Percentiles rank a stretch among this genome's conserved stretches.
Conservation (phyloP, 2,329 filamentous ascomycete species). For the Onygena corvina region DNA sequence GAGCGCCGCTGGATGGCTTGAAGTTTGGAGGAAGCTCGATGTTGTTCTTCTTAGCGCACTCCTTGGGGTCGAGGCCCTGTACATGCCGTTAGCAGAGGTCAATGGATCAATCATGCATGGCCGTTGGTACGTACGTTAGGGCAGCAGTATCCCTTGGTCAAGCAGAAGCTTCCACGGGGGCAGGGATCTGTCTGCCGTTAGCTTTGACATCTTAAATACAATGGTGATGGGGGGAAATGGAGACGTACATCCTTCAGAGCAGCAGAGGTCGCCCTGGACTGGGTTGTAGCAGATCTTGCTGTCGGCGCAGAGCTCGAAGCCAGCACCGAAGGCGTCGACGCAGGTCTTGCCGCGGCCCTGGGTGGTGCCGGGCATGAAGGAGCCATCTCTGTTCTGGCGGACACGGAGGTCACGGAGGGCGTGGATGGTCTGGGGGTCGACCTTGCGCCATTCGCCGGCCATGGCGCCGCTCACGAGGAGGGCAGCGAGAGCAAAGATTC, state of each 20-base stretch:
- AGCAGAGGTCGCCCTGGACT: slow-evolving; percentile 17
- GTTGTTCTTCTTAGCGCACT: slow-evolving; percentile 13
- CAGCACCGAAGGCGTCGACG: slow-evolving; percentile 14
- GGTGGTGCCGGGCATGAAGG: slow-evolving; percentile 12
- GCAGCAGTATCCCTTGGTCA: slow-evolving; percentile 16
- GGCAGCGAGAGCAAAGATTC: slow-evolving; percentile 8
- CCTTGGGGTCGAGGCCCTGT: slow-evolving; percentile 11
- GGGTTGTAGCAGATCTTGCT: slow-evolving; percentile 15
- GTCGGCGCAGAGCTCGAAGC: slow-evolving; percentile 13
- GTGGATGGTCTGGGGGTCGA: slow-evolving; percentile 1
- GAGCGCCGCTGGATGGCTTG: not conserved
- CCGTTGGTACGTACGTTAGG: slow-evolving; percentile 11
- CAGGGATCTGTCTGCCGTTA: slow-evolving; percentile 14
- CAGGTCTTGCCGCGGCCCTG: slow-evolving; percentile 11
- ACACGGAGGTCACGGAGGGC: not conserved
- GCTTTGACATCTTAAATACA: not conserved
- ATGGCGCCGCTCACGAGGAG: slow-evolving; percentile 6
- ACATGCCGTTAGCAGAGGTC: not conserved
- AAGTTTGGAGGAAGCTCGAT: not conserved
- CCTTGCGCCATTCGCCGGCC: slow-evolving; percentile 7
- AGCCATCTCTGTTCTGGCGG: slow-evolving; percentile 6
- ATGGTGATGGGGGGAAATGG: not conserved
- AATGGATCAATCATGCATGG: not conserved
- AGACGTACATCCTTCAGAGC: slow-evolving; percentile 17
- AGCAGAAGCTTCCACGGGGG: slow-evolving; percentile 15